A percentile compares a stretch with the other conserved stretches of the same genome.
phyloP scores from a whole-genome alignment of 2,329 filamentous ascomycete genomes.

The Xylaria sp. region DNA sequence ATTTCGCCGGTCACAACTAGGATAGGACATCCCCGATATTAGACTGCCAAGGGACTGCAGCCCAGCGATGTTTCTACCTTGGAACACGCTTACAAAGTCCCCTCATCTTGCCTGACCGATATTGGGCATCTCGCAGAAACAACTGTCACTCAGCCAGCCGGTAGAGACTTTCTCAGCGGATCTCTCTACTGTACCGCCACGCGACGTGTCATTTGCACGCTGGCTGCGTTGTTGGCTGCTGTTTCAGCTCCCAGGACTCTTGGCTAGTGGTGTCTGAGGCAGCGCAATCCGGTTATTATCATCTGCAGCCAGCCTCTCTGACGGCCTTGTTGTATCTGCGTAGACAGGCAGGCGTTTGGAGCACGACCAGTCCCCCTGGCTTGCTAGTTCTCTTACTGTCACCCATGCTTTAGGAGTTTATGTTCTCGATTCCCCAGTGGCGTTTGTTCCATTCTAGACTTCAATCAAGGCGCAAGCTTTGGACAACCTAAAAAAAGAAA shows the following conservation, averaged over 20 bases:
- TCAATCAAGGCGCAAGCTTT: constrained; percentile 37
- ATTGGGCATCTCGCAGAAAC: constrained; percentile 26
- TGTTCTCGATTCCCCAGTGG: constrained; percentile 34
- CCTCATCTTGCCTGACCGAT: constrained; percentile 15
- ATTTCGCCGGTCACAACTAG: constrained; percentile 22
- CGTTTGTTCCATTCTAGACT: constrained; percentile 32
- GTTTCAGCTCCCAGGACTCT: constrained; percentile 33
- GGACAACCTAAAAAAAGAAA: constrained; percentile 22
- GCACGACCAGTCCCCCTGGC: not conserved
- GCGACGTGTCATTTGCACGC: constrained; percentile 44
- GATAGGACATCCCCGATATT: constrained; percentile 32
- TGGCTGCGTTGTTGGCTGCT: constrained; percentile 28
- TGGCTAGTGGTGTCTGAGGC: constrained; percentile 7
- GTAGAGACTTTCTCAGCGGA: constrained; percentile 13
- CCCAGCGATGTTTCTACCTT: constrained; percentile 11
- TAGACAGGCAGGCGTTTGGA: constrained; percentile 13
- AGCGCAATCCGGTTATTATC: constrained; percentile 17
- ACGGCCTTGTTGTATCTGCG: constrained; percentile 13
- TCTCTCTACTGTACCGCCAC: constrained; percentile 41
- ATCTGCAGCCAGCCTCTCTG: constrained; percentile 5
- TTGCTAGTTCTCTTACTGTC: constrained; percentile 28
- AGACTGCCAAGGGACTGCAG: constrained; percentile 30
- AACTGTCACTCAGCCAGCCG: constrained; percentile 20
- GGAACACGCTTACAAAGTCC: constrained; percentile 27
- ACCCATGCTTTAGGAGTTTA: constrained; percentile 38